Evolutionary conservation across 176 grass and related monocot species (phyloP), one percentile per base, ranked within the genome.

Genomic region (Themeda triandra): DNA sequence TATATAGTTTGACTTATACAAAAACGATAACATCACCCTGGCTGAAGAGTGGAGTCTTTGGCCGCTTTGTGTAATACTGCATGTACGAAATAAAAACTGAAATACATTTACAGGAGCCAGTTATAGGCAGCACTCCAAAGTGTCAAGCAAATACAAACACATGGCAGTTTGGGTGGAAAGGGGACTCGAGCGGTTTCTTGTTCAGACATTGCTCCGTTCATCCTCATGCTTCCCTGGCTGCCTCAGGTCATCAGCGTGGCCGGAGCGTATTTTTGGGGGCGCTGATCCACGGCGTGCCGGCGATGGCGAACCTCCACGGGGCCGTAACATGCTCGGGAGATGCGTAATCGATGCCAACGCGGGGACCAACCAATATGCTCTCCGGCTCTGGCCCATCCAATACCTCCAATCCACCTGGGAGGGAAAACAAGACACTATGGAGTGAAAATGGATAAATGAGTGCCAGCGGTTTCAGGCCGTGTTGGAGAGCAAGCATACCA

Each of bases 341-440:
- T 14, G 96, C 93, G 68, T 98, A 98, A 0, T 95, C 87, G 24
- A 98, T 95, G 36, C 96, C 96, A 0, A 96, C 93, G 15, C 91
- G 96, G 8, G 91, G 96, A 5, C 93, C 96, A 13, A 94, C 82
- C 81, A 98, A 83, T 70, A 98, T 69, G 69, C 66, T 93, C 60
- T 93, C 85, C 1, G 89, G 91, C 80, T 89, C 86, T 3, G 93
- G 91, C 6, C 91, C 93, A 5, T 98, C 91, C 81, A 98, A 75
- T 25, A 92, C 63, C 83, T 95, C 96, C 69, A 98, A 60, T n/a
- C 96, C 96, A 77, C 93, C 91, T 98, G 74, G 73, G 2, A 65
- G 36, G n/a, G 3, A 11, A 76, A 84, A 49, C 1, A 27, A 37
- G 19, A 6, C 31, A 78, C 11, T 19, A 13, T 64, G 29, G 51